Base-by-base conservation (phyloP, 192 early-diverging fungal genomes). In the Coemansia aciculifera region DNA sequence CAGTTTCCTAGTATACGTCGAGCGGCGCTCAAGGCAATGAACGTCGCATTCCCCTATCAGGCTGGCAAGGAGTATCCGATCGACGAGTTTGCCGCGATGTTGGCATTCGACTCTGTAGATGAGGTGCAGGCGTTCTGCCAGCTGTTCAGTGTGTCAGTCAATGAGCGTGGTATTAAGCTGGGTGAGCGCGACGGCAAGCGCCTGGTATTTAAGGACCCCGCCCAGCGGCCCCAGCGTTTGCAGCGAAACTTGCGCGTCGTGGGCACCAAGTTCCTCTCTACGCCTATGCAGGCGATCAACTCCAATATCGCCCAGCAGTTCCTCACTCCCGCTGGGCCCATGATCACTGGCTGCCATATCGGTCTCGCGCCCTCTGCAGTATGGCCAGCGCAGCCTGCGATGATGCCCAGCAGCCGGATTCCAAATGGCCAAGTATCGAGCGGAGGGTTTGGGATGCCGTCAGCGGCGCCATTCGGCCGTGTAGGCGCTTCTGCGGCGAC, bases 1-100 rank as follows among this genome's bases (percentile, higher is more conserved):
- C 87, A 90, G 37, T 94, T 98, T 72, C 76, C 77, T 0, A 82
- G 84, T 40, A 85, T 98, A 29, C 90, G 95, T 31, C 84, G 88
- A 37, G 86, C 87, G 6, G 93, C 89, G 9, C 74, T 94, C 9
- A 85, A 86, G 69, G 88, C 90, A 1, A 89, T 96, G 88, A 87
- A 90, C 72, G 78, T 83, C 29, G 82, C 87, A 1, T 89, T 90
- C 54, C 78, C 85, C 0, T 72, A 82, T 38, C 78, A 84, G 51
- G 46, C 60, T 15, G 77, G 76, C 57, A 82, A 69, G 32, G 71
- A 78, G 59, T 87, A 84, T 31, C 84, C 84, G 6, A 27, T 82
- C 9, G 62, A 64, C 11, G 75, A 84, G 57, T 66, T 92, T 57
- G 86, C 84, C 4, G 75, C 75, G 5, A 69, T 79, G 66, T 68